Evolutionary conservation across 768 basidiomycete species (phyloP).

Genomic region (Kwoniella shandongensis): DNA sequence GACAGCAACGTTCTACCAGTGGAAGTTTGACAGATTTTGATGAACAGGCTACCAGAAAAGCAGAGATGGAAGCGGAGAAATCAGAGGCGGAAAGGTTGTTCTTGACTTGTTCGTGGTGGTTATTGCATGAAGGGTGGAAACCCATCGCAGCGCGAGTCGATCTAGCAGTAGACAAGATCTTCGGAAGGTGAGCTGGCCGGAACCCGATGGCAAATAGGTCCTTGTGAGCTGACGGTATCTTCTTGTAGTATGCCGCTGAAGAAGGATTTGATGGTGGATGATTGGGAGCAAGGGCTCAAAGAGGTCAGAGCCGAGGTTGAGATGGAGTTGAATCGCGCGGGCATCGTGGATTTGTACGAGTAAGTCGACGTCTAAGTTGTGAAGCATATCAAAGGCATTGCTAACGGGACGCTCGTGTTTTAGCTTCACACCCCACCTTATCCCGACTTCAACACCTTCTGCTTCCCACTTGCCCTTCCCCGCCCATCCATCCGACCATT

Average conservation of each 20-base stretch:
- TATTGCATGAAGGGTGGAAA: slow-evolving; percentile 88
- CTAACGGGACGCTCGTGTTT: too few relatives aligned
- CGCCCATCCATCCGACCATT: slow-evolving; percentile 50
- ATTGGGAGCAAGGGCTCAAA: slow-evolving; percentile 66
- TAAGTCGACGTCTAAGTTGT: slow-evolving; percentile 18
- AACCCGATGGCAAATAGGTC: not conserved
- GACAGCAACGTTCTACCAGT: slow-evolving; percentile 2
- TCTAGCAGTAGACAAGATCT: slow-evolving; percentile 74
- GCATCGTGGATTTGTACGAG: slow-evolving; percentile 56
- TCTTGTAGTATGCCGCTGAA: slow-evolving; percentile 76
- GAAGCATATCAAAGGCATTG: too few relatives aligned
- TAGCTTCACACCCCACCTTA: slow-evolving; percentile 58
- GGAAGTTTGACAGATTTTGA: slow-evolving; percentile 53
- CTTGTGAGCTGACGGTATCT: not conserved
- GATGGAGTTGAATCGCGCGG: slow-evolving; percentile 56
- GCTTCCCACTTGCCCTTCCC: slow-evolving; percentile 38
- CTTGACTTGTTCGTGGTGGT: slow-evolving; percentile 88
- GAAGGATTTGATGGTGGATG: slow-evolving; percentile 66
- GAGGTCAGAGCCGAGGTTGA: slow-evolving; percentile 79
- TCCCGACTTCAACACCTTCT: slow-evolving; percentile 47
- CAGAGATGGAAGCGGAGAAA: slow-evolving; percentile 33
- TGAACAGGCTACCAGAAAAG: slow-evolving; percentile 5
- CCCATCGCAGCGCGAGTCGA: slow-evolving; percentile 72
- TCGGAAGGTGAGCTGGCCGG: slow-evolving; percentile 66
- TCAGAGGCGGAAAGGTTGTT: slow-evolving; percentile 74